phyloP scores from a whole-genome alignment of 2,329 filamentous ascomycete species.

The Pestalotiopsis sp. region DNA sequence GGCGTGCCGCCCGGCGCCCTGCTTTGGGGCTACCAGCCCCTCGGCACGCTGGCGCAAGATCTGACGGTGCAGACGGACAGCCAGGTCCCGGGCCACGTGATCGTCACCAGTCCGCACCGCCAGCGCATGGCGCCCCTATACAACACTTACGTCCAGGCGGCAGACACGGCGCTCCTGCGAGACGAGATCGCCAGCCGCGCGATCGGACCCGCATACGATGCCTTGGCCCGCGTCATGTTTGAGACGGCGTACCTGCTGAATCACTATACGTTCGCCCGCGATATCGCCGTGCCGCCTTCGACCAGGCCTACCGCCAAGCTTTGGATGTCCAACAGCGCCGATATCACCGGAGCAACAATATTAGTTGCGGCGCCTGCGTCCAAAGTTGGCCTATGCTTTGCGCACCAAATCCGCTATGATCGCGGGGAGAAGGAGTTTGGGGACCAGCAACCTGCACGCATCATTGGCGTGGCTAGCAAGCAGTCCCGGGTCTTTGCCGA shows the following conservation, averaged over 20 bases:
- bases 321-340: background rate
- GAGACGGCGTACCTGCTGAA: background rate
- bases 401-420: background rate
- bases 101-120: background rate
- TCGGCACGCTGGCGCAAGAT: background rate
- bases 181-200: background rate
- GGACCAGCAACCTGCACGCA: conserved; percentile 17
- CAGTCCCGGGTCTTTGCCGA: conserved; percentile 25
- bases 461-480: conserved; percentile 30
- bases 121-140: background rate
- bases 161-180: background rate
- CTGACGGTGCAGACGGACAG: background rate
- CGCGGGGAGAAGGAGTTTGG: background rate
- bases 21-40: background rate
- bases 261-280: background rate
- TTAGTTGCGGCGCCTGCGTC: background rate
- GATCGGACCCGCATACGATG: background rate
- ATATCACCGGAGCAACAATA: background rate
- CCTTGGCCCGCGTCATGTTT: background rate
- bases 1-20: background rate
- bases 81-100: background rate
- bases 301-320: background rate
- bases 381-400: background rate
- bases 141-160: background rate
- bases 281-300: background rate